These are phyloP conservation scores for Ophiostoma sp. DNA, from an alignment of 2,329 filamentous ascomycete species.

Conservation along the genomic window DNA sequence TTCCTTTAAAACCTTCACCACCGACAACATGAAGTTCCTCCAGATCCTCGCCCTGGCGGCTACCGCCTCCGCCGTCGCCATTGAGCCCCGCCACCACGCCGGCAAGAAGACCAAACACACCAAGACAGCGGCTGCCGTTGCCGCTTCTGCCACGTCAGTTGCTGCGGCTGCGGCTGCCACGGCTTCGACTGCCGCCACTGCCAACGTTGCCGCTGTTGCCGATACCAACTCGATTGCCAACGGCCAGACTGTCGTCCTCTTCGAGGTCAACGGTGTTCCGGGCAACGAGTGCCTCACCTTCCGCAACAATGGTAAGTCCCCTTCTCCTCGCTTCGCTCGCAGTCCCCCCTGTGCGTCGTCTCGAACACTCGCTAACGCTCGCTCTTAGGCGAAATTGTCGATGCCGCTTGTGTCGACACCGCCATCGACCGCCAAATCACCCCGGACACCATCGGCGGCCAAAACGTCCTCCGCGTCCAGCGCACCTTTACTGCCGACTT, in stretches of 20 bases:
- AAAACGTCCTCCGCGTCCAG: constrained; percentile 41
- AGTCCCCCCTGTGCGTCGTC: background rate
- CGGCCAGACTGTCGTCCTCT: constrained; percentile 40
- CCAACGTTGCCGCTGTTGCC: background rate
- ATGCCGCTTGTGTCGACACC: constrained; percentile 35
- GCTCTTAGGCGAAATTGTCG: constrained; percentile 42
- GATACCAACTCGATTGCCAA: constrained; percentile 11
- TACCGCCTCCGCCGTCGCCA: constrained; percentile 29
- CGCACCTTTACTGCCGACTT: constrained; percentile 41
- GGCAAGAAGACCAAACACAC: constrained; percentile 6
- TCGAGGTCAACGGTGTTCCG: constrained; percentile 41
- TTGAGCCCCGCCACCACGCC: constrained; percentile 26
- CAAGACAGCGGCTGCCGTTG: background rate
- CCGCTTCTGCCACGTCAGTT: background rate
- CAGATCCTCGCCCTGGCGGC: constrained; percentile 31
- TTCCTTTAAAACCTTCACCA: background rate
- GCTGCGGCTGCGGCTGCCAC: background rate
- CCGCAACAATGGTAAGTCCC: constrained; percentile 42
- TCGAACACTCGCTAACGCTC: background rate
- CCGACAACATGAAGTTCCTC: constrained; percentile 32
- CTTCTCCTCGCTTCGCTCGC: background rate
- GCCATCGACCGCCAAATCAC: constrained; percentile 45
- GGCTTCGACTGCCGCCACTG: background rate
- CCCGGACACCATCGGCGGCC: constrained; percentile 38
- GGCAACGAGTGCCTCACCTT: constrained; percentile 44